A percentile compares a stretch with the other conserved stretches of the same genome.
These are phyloP conservation scores for Sarcocystis neurona DNA, from an alignment of 169 alveolate genomes.

Conservation along the genomic window DNA sequence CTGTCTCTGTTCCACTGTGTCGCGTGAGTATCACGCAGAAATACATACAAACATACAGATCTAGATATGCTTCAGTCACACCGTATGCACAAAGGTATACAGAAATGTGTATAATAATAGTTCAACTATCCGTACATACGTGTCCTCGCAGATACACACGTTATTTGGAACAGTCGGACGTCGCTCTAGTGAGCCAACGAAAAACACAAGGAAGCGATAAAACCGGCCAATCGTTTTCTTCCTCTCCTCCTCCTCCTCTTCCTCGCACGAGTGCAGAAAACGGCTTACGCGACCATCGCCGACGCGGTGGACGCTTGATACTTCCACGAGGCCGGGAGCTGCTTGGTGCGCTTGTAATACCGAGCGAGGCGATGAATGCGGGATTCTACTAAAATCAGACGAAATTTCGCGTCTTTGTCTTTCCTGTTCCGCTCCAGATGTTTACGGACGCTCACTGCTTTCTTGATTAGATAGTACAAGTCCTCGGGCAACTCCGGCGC, in stretches of 20 bases:
- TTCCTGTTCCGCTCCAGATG: constrained; percentile 96
- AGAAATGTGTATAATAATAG: no score
- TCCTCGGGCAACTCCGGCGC: constrained; percentile 99
- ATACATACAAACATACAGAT: no score
- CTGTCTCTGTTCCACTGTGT: no score
- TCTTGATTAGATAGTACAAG: constrained; percentile 96
- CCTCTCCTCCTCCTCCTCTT: not conserved
- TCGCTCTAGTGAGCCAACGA: no score
- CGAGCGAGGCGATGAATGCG: constrained; percentile 98
- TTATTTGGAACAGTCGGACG: no score
- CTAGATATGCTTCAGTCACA: no score
- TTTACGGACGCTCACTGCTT: constrained; percentile 98
- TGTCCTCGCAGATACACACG: no score
- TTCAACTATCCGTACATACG: no score
- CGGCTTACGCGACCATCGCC: constrained; percentile 55
- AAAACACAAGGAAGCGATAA: no score
- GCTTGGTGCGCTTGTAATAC: constrained; percentile 95
- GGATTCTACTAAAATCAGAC: constrained; percentile 96
- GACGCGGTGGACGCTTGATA: constrained; percentile 73
- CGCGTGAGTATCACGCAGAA: no score
- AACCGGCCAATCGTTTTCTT: not conserved
- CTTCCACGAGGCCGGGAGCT: constrained; percentile 98
- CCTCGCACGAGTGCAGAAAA: not conserved
- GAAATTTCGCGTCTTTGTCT: constrained; percentile 96
- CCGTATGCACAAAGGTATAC: no score